Evolutionary conservation across 257 asterid species (phyloP), one percentile per base, ranked within the genome.

Genomic region (Lycium barbarum): DNA sequence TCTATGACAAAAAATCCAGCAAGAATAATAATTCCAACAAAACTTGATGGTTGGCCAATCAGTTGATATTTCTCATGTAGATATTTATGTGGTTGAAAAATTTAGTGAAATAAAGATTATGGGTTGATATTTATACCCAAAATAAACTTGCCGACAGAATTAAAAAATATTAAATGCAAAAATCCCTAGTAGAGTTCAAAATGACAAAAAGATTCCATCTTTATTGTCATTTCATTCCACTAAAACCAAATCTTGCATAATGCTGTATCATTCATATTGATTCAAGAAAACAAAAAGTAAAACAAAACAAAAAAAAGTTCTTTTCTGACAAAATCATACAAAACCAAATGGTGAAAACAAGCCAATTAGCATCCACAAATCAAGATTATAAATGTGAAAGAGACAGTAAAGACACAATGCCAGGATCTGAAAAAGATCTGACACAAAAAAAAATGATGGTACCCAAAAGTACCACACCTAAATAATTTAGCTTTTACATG

Each of bases 371-470:
- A 70, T 66, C 14, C 35, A 61, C 15, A 65, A 40, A 81, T 38
- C 59, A 65, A 65, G 84, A n/a, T 22, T 22, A 40, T 62, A 66
- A 73, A 83, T 22, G 17, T 40, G 61, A 36, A 67, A 5, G 35
- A 8, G 40, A 70, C n/a, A 59, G 1, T 9, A 54, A 54, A 62
- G 51, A 54, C 80, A 63, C 58, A 86, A 80, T 59, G 88, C n/a
- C 81, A 88, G 58, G 87, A 84, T 84, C 83, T 62, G 43, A 36
- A 85, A 80, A 83, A 83, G 83, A 89, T 84, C 91, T 76, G 83
- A 47, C 83, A 80, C 38, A 15, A 9, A 1, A 62, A 62, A 49
- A 22, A 53, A 53, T 20, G 47, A 78, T 22, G 20, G 62, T 14
- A 33, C 83, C n/a, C 51, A 57, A 13, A 79, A 86, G 83, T 49